Evolutionary conservation across 192 early-diverging fungal species (phyloP).

Genomic region (Coemansia sp.): DNA sequence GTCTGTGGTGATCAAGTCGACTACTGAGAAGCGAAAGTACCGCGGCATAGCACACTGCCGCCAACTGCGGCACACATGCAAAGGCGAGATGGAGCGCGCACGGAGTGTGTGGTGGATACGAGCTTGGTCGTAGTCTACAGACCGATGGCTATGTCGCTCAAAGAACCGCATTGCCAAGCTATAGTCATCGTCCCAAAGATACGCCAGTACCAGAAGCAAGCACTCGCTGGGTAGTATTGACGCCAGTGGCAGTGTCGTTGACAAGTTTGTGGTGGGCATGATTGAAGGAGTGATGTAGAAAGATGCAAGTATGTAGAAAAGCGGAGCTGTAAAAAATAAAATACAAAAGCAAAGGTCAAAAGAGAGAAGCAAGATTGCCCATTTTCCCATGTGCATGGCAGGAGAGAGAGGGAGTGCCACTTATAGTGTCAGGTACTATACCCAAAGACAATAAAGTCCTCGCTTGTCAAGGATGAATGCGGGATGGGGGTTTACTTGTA

Average conservation of each 20-base stretch:
- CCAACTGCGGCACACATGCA: constrained; percentile 44
- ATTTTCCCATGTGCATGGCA: not conserved
- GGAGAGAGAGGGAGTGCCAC: not conserved
- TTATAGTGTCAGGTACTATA: not conserved
- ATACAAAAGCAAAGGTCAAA: not conserved
- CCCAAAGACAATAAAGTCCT: not conserved
- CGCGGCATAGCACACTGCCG: constrained; percentile 12
- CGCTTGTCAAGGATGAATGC: not conserved
- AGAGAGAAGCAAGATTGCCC: constrained; percentile 8
- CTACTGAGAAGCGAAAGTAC: constrained; percentile 25
- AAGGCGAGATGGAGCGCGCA: constrained; percentile 20
- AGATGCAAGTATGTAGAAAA: not conserved
- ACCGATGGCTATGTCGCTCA: constrained; percentile 22
- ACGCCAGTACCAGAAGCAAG: constrained; percentile 29
- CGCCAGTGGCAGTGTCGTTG: not conserved
- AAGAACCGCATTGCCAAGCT: constrained; percentile 15
- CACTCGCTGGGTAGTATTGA: constrained; percentile 34
- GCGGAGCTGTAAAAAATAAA: not conserved
- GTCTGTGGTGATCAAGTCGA: constrained; percentile 7
- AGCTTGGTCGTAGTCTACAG: constrained; percentile 43
- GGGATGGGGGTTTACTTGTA: not conserved
- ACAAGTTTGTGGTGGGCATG: not conserved
- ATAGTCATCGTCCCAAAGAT: constrained; percentile 32
- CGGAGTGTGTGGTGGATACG: constrained; percentile 24
- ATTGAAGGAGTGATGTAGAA: constrained; percentile 1